These are phyloP conservation scores for Beauveria medogensis DNA, from an alignment of 2,329 filamentous ascomycete species.

Conservation along the genomic window DNA sequence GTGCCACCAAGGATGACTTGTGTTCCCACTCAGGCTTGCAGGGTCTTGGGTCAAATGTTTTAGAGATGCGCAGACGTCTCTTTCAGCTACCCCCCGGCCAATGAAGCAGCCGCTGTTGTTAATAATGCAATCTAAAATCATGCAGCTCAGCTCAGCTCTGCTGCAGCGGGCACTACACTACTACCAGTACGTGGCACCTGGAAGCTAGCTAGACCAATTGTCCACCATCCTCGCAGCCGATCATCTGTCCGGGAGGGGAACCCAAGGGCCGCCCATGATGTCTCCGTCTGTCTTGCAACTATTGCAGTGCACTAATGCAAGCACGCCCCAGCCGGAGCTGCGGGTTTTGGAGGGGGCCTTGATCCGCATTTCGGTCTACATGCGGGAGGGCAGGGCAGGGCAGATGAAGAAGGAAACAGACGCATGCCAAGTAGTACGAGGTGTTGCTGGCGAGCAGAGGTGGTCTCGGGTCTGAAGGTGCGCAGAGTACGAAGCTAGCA, in stretches of 20 bases:
- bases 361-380: neutral
- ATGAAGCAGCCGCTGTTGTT: neutral
- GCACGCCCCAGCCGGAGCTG: neutral
- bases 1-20: neutral
- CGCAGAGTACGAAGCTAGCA: neutral
- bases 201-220: neutral
- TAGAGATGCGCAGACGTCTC: neutral
- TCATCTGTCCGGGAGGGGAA: neutral
- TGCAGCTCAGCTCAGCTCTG: conserved; percentile 2
- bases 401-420: neutral
- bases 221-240: neutral
- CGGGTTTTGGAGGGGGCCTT: neutral
- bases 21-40: neutral
- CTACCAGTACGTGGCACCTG: neutral
- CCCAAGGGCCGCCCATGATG: neutral
- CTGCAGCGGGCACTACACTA: neutral
- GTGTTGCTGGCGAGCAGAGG: neutral
- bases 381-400: neutral
- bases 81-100: neutral
- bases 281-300: neutral
- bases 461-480: neutral
- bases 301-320: conserved; percentile 4
- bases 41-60: neutral
- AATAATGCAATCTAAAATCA: neutral
- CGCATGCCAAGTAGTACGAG: neutral